Base-by-base conservation (phyloP, 2,329 filamentous ascomycete genomes). In the Aureobasidium sp. region DNA sequence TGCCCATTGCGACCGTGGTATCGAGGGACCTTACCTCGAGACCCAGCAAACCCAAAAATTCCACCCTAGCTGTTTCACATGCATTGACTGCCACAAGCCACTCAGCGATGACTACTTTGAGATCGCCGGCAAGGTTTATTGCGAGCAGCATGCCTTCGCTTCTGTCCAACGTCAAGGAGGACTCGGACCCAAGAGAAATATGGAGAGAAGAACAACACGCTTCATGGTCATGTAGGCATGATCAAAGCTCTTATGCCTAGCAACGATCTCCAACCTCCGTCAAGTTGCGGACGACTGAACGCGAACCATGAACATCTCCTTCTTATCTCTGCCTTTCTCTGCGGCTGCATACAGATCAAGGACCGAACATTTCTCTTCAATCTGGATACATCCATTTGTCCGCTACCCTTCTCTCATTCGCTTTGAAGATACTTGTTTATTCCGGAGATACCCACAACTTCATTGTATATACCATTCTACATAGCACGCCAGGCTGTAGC, bases 1-100 rank as follows among this genome's bases (percentile, higher is more conserved):
- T 71, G 82, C 83, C 17, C 81, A 81, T 31, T 99, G 94, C 72
- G 82, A 88, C 64, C 78, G 79, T 11, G 94, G 94, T 15, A 97
- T 99, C 66, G 94, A 99, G 73, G 94, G 94, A 0, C 87, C 92
- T 66, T 99, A 95, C 68, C 79, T 96, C 38, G 91, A 96, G 71
- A 95, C 94, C 31, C 88, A 90, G 67, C 74, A 78, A 40, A 77
- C 80, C 35, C 81, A 84, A 67, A 96, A 96, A 71, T 94, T 91
- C 73, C 94, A 99, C 71, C 84, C 90, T 0, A 79, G 83, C 8
- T 99, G 94, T 74, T 90, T 99, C 75, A 86, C 85, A 51, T 97
- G 94, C 70, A 81, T 81, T 51, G 87, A 90, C 66, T 97, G 93
- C 70, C 83, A 84, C 33, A 75, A 84, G 49, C 84, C 87, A 71